Conservation (phyloP, 1,139 yeast genomes). For the Candida sanyaensis region DNA sequence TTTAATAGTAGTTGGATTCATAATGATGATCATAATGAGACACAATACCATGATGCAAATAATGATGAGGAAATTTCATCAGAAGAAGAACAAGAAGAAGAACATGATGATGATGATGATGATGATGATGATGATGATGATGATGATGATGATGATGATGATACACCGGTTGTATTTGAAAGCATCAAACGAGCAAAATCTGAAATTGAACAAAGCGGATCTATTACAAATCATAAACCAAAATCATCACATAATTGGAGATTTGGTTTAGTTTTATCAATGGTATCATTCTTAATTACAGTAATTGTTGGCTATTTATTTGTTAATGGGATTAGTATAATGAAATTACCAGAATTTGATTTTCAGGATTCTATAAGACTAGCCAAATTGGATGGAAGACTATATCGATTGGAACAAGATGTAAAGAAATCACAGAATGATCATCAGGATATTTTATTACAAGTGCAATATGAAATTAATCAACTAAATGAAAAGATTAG, state of each 20-base stretch:
- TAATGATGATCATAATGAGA: not conserved
- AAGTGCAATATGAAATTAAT: conserved; percentile 3
- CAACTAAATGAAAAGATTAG: conserved; percentile 1
- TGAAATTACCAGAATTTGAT: not conserved
- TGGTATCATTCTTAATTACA: conserved; percentile 1
- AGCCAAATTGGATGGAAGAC: conserved; percentile 5
- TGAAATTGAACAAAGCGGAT: not conserved
- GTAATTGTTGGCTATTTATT: not conserved
- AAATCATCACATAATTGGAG: not conserved
- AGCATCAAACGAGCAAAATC: conserved; percentile 2
- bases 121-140: no score
- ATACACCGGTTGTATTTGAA: conserved; percentile 5
- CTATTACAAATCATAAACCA: not conserved
- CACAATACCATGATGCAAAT: conserved; percentile 2
- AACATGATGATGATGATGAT: not conserved
- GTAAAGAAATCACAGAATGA: not conserved
- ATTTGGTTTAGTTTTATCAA: not conserved
- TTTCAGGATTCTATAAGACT: not conserved
- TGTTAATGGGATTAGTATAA: not conserved
- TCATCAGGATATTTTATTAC: not conserved
- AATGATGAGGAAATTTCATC: not conserved
- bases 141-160: not conserved
- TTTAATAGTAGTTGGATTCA: conserved; percentile 1
- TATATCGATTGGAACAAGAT: conserved; percentile 7
- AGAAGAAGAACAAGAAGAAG: not conserved